Conservation (phyloP, 176 grass and related monocot species). For the Rhipidocladum racemiflorum region DNA sequence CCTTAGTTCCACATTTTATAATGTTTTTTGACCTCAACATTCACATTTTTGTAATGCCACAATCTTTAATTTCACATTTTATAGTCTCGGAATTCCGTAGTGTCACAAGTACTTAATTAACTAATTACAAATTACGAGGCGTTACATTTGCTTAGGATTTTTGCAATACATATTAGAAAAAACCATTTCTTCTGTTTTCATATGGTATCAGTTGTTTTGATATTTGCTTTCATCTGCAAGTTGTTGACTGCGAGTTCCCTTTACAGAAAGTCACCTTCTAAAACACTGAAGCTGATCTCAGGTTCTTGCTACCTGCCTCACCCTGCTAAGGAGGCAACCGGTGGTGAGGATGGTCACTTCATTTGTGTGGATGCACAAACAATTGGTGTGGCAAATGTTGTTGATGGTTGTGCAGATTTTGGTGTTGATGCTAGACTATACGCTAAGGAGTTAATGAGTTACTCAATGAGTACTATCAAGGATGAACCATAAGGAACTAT, state of each 20-base stretch:
- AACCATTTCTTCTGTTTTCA: not conserved
- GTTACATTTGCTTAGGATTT: not conserved
- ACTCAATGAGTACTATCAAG: slow-evolving; percentile 71
- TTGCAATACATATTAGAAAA: not conserved
- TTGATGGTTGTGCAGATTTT: slow-evolving; percentile 89
- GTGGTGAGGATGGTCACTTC: slow-evolving; percentile 96
- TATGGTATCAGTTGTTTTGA: not conserved
- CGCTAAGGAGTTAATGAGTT: slow-evolving; percentile 80
- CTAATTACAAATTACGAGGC: too few relatives aligned
- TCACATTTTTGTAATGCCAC: too few relatives aligned
- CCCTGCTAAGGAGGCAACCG: slow-evolving; percentile 90
- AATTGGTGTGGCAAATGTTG: slow-evolving; percentile 92
- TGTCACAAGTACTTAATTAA: too few relatives aligned
- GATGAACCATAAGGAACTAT: slow-evolving; percentile 70
- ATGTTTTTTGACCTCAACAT: too few relatives aligned
- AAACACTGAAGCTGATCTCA: slow-evolving; percentile 64
- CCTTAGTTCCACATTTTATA: too few relatives aligned
- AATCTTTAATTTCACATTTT: too few relatives aligned
- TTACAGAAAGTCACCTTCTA: slow-evolving; percentile 50
- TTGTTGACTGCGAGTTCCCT: not conserved
- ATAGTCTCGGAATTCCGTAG: too few relatives aligned
- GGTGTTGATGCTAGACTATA: slow-evolving; percentile 87
- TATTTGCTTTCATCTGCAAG: not conserved
- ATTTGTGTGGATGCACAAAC: slow-evolving; percentile 67
- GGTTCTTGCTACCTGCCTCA: slow-evolving; percentile 94